Percentiles rank a stretch among this genome's conserved stretches.
Evolutionary conservation across 2,329 filamentous ascomycete species (phyloP).

Genomic region (Aspergillus sp.): DNA sequence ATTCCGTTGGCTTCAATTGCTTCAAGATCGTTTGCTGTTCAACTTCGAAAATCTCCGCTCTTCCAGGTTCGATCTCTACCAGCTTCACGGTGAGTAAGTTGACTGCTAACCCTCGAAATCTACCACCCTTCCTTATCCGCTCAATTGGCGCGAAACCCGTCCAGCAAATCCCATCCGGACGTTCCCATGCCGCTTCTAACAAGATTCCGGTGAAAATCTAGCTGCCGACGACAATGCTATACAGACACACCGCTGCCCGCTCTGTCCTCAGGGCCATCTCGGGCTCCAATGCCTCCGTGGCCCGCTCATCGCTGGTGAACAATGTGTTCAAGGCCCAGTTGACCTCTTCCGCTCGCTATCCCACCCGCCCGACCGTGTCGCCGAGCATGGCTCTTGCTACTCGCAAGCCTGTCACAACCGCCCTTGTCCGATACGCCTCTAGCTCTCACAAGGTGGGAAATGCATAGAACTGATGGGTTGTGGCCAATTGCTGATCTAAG

Average conservation of each 20-base stretch:
- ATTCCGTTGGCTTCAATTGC: conserved; percentile 21
- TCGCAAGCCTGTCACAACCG: conserved; percentile 52
- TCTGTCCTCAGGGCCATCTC: conserved; percentile 50
- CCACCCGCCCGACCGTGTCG: conserved; percentile 40
- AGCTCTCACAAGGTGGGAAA: conserved; percentile 53
- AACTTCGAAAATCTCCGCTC: conserved; percentile 38
- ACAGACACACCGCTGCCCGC: conserved; percentile 50
- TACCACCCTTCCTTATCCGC: conserved; percentile 26
- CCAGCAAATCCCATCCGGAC: conserved; percentile 34
- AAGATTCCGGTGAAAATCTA: conserved; percentile 34
- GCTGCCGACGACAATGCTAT: conserved; percentile 49
- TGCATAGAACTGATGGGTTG: conserved; percentile 20
- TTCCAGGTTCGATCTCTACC: conserved; percentile 40
- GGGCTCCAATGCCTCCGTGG: conserved; percentile 48
- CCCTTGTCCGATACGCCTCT: conserved; percentile 55
- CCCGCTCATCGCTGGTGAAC: conserved; percentile 46
- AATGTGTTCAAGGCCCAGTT: conserved; percentile 50
- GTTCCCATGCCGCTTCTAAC: conserved; percentile 38
- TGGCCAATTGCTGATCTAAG: conserved; percentile 55
- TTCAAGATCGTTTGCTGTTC: conserved; percentile 32
- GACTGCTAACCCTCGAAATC: conserved; percentile 33
- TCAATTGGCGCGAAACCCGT: conserved; percentile 40
- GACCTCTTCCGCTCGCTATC: conserved; percentile 47
- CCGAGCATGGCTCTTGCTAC: conserved; percentile 48
- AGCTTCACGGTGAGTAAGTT: conserved; percentile 36